Percentiles rank a stretch among this genome's conserved stretches.
Conservation (phyloP, 208 protist genomes). For the Lotmaria passim region DNA sequence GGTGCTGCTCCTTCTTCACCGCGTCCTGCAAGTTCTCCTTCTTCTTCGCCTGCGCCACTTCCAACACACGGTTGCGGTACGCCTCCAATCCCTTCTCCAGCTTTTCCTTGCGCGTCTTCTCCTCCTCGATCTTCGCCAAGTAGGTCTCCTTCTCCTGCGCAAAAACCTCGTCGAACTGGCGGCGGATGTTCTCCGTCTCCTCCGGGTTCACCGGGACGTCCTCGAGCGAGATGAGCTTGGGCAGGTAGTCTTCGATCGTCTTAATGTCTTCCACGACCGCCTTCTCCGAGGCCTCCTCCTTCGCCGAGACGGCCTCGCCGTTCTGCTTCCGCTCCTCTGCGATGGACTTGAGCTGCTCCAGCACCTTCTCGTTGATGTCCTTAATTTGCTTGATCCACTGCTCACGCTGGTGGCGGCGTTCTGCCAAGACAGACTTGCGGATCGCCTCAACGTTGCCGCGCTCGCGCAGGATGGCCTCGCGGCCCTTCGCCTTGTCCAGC, state of each 20-base stretch:
- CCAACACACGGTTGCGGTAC: constrained; percentile 82
- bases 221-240: constrained; percentile 90
- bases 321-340: constrained; percentile 78
- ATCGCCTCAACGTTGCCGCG: constrained; percentile 73
- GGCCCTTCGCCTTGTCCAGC: constrained; percentile 85
- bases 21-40: constrained; percentile 87
- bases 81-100: constrained; percentile 86
- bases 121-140: constrained; percentile 78
- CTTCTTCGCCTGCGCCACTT: constrained; percentile 79
- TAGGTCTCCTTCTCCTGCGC: constrained; percentile 82
- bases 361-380: constrained; percentile 88
- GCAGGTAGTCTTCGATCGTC: constrained; percentile 86
- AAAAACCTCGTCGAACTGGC: constrained; percentile 90
- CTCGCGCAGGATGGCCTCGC: constrained; percentile 82
- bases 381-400: constrained; percentile 92
- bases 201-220: constrained; percentile 81
- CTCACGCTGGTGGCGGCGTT: constrained; percentile 79
- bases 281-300: constrained; percentile 81
- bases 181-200: constrained; percentile 86
- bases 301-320: constrained; percentile 60
- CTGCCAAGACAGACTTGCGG: constrained; percentile 71
- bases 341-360: constrained; percentile 73
- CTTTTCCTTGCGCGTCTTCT: constrained; percentile 87
- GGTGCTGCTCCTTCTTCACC: constrained; percentile 83
- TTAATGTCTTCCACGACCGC: constrained; percentile 82